Base-by-base conservation (phyloP, 108 stramenopile species). In the Fistulifera solaris region DNA sequence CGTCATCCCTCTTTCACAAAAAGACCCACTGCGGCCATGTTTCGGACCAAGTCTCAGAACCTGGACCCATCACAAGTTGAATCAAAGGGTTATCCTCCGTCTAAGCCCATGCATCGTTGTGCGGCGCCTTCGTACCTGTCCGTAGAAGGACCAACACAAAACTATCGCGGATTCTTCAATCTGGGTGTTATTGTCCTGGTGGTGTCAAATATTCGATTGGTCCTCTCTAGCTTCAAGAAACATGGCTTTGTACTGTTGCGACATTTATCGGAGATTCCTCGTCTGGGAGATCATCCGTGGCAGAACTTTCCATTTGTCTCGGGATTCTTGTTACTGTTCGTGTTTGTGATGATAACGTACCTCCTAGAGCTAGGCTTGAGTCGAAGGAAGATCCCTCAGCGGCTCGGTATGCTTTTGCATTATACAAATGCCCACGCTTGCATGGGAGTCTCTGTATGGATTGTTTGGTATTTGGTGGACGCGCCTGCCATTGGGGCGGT, bases 121-220 rank as follows among this genome's bases (percentile, higher is more conserved):
- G 58, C 76, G 12, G 73, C 56, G 45, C 75, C 81, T 25, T 81
- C 78, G 0, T 78, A 73, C 42, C 68, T 89, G 1, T 78, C 78
- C 27, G 28, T 54, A 1, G 84, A 81, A 26, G 78, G 72, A 7
- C 71, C 62, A 27, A 56, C 54, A 24, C 84, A 83, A 54, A 90
- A 90, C 48, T 90, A 81, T 49, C 82, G 84, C 12, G 88, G 88
- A 3, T 68, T 86, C 31, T 77, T 86, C 56, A 90, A 90, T 72
- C 51, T 90, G 23, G 80, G 68, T 10, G 45, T 83, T n/a, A 81
- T 90, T 16, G 72, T 90, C 26, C 58, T 89, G 59, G 63, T 78
- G n/a, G 64, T 89, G 7, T 72, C 70, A 38, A 89, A 89, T 42
- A 80, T 85, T 69, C 73, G 88, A 13, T 31, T 89, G 15, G 40